Evolutionary conservation across 1,284 basidiomycete genomes (phyloP).

Genomic region (Hortiboletus rubellus): DNA sequence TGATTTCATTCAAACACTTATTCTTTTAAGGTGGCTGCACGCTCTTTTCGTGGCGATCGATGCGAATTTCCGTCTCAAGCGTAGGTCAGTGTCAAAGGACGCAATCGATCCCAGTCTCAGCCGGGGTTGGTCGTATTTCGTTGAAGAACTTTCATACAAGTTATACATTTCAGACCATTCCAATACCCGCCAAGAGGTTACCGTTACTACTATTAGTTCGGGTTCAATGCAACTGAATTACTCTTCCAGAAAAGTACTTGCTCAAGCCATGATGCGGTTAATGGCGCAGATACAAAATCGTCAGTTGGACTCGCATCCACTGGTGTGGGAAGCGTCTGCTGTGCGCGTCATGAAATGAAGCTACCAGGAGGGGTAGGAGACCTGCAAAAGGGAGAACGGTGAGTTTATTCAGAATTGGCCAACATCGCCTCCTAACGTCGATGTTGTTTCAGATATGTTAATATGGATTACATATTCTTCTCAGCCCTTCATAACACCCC

Average conservation of each 20-base stretch:
- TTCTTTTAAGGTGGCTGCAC: constrained; percentile 4
- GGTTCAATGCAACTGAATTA: too few species aligned
- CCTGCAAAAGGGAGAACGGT: too few species aligned
- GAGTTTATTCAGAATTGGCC: too few species aligned
- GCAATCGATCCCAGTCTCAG: neutral
- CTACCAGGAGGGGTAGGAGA: too few species aligned
- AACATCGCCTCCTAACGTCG: too few species aligned
- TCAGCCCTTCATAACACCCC: too few species aligned
- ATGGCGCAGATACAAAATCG: neutral
- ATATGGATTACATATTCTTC: too few species aligned
- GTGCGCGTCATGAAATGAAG: too few species aligned
- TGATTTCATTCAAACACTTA: too few species aligned
- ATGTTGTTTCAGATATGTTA: too few species aligned
- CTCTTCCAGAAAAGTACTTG: neutral
- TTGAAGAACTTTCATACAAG: constrained; percentile 1
- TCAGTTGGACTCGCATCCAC: neutral
- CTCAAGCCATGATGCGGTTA: neutral
- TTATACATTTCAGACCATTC: neutral
- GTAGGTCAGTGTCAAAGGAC: neutral
- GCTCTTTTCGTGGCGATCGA: constrained; percentile 1
- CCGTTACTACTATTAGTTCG: too few species aligned
- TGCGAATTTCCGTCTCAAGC: constrained; percentile 9
- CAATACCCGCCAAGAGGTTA: neutral
- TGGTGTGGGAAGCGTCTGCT: neutral
- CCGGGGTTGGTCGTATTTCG: constrained; percentile 5